Conservation (phyloP, 257 asterid species). For the Ilex asprella region DNA sequence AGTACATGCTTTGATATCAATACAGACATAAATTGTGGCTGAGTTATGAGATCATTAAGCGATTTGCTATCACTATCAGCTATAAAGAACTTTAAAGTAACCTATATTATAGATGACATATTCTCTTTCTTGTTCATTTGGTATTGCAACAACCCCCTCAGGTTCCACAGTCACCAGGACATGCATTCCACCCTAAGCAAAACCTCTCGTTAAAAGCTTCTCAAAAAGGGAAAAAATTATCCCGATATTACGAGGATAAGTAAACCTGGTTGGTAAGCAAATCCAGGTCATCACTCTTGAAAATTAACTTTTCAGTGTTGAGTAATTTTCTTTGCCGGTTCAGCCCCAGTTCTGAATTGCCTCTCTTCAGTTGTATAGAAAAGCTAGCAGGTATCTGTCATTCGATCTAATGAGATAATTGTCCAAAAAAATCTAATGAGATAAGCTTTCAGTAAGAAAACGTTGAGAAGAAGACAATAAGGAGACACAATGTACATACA, state of each 20-base stretch:
- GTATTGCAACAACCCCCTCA: slow-evolving; percentile 76
- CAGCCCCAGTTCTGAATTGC: slow-evolving; percentile 32
- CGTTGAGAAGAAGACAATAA: background rate
- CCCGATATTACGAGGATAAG: background rate
- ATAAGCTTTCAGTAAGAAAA: slow-evolving; percentile 5
- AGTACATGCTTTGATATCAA: too few species aligned
- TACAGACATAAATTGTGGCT: too few species aligned
- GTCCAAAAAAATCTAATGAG: slow-evolving; percentile 10
- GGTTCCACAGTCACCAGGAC: slow-evolving; percentile 62
- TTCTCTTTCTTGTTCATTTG: slow-evolving; percentile 51
- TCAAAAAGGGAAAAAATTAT: background rate
- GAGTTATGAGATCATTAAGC: too few species aligned
- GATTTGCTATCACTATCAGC: slow-evolving; percentile 3
- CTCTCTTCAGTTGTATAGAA: slow-evolving; percentile 57
- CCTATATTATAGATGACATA: slow-evolving; percentile 58
- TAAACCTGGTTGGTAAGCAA: slow-evolving; percentile 36
- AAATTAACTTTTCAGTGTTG: slow-evolving; percentile 78
- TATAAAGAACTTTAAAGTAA: slow-evolving; percentile 13
- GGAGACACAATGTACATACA: slow-evolving; percentile 41
- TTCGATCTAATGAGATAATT: background rate
- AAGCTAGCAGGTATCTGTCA: slow-evolving; percentile 77
- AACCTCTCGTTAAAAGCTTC: background rate
- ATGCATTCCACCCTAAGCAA: slow-evolving; percentile 40
- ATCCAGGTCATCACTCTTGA: slow-evolving; percentile 38
- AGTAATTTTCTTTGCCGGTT: slow-evolving; percentile 67